Base-by-base conservation (phyloP, 2,329 filamentous ascomycete genomes). In the Tolypocladium ovalisporum region DNA sequence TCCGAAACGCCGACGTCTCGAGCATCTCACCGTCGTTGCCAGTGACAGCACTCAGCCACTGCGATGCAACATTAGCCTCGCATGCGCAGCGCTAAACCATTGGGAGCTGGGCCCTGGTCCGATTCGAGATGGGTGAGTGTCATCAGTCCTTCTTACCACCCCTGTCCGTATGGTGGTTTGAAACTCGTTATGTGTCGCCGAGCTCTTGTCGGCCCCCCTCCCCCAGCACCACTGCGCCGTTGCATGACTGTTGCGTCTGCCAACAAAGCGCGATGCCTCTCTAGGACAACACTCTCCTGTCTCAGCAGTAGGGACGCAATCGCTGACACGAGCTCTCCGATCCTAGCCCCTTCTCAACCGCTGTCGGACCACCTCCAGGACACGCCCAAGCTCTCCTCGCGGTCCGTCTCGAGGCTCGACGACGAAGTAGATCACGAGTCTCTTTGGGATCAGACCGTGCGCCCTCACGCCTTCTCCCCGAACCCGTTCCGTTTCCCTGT, bases 281-380 rank as follows among this genome's bases (percentile, higher is more conserved):
- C 17, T 22, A 17, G 15, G 36, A 19, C 35, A 15, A 35, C 34
- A 15, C n/a, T 36, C n/a, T 36, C 8, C 15, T 24, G 32, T 37
- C 34, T 37, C 49, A 22, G n/a, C 22, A 53, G 34, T 17, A 36
- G 34, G 22, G 49, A 19, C 24, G 15, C 24, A 44, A 51, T 57
- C 56, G 59, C 60, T 62, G 60, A 63, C 57, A 8, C 47, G 35
- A 27, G 56, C 57, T 15, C 17, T 8, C 19, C 19, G 19, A 13
- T n/a, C 4, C 10, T 66, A 84, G 81, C 79, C 75, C 78, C 79
- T 76, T 82, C 80, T 71, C 80, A 83, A 76, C 76, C 79, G 74
- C 73, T 78, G 75, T 76, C 79, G 70, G 81, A 83, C 67, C 77
- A 79, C 67, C 68, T 74, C 63, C 74, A 76, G 68, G 79, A 82